A percentile compares a stretch with the other conserved stretches of the same genome.
Conservation (phyloP, 1,284 basidiomycete genomes). For the Malassezia furfur region DNA sequence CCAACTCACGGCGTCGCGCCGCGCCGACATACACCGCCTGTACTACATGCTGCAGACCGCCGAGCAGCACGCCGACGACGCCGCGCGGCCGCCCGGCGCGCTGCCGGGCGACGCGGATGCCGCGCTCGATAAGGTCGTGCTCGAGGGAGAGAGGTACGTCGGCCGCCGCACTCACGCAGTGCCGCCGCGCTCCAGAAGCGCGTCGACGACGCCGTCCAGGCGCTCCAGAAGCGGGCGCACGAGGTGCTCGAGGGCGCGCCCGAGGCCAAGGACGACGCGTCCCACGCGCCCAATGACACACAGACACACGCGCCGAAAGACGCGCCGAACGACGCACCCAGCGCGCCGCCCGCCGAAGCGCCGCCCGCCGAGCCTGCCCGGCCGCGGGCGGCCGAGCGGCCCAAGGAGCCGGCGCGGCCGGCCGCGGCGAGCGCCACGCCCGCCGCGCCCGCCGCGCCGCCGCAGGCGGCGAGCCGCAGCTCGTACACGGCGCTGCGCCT, state of each 20-base stretch:
- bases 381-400: too few species aligned
- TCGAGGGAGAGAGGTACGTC: background rate
- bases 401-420: too few species aligned
- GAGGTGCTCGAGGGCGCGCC: background rate
- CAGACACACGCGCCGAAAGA: too few species aligned
- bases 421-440: too few species aligned
- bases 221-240: background rate
- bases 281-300: too few species aligned
- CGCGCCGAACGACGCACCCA: too few species aligned
- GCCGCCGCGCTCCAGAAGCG: background rate
- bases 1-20: background rate
- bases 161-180: background rate
- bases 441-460: too few species aligned
- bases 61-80: conserved; percentile 1
- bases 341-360: too few species aligned
- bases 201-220: background rate
- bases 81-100: background rate
- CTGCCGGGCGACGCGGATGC: background rate
- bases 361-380: too few species aligned
- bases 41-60: background rate
- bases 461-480: too few species aligned
- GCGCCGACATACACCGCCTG: conserved; percentile 3
- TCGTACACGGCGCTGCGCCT: conserved; percentile 1
- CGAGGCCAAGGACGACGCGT: too few species aligned
- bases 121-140: background rate